Base-by-base conservation (phyloP, 169 alveolate species). In the Eimeria praecox region DNA sequence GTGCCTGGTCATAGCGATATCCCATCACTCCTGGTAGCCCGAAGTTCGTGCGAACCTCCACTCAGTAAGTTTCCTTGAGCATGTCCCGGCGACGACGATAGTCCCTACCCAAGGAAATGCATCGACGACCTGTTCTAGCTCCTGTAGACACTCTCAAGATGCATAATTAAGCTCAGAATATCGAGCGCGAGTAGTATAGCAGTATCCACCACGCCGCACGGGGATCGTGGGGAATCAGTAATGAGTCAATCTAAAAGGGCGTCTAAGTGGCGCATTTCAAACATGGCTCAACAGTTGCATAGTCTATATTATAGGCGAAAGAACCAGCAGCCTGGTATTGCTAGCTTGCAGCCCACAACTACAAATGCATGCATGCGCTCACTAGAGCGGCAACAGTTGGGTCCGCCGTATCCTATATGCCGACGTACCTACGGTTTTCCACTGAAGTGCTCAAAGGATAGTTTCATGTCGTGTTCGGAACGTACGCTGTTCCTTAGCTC, bases 361-460 rank as follows among this genome's bases (percentile, higher is more conserved):
- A 44, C 94, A 87, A 42, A n/a, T 42, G 94, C 94, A 87, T 87
- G 94, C 94, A 87, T 87, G 94, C 94, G 82, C 94, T 62, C 69
- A 46, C 71, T 3, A 18, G 62, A 62, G 49, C 78, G 64, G 92
- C 94, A 59, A 46, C 66, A 3, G 62, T 40, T 87, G 62, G 83
- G 49, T 85, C 77, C 92, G 35, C 40, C 56, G 35, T 9, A 16
- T n/a, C 56, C 24, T 24, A 83, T 62, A 66, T 69, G 62, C 94
- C 35, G 69, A 30, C 12, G 94, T 22, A 18, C 56, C 33, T 42
- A 0, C 3, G 49, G 56, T 33, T 30, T 64, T 38, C 20, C 44
- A 16, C 22, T 64, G 59, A 14, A 59, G 75, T 64, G 16, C 46
- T n/a, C 40, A 4, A 18, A 46, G 8, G 24, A 56, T 54, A 54